phyloP scores from a whole-genome alignment of 495 filamentous ascomycete species.

The Xylaria castorea region DNA sequence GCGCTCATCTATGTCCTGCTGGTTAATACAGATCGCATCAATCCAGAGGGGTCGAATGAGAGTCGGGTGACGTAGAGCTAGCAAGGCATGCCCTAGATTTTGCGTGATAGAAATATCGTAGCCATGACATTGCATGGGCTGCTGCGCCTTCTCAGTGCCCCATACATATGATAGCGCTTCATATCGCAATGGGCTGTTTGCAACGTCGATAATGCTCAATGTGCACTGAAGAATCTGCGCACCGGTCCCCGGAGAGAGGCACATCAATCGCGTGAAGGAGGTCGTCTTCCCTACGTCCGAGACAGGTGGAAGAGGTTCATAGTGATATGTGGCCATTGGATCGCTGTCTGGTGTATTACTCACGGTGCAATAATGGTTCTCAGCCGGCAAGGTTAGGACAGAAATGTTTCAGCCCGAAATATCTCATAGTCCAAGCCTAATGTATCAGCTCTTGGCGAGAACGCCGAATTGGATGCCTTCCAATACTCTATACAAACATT shows the following conservation, averaged over 20 bases:
- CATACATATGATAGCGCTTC: conserved; percentile 34
- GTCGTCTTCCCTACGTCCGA: conserved; percentile 1
- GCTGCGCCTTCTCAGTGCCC: conserved; percentile 22
- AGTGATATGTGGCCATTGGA: conserved; percentile 22
- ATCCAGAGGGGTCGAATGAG: conserved; percentile 6
- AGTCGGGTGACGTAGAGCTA: conserved; percentile 18
- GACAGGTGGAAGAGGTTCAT: conserved; percentile 21
- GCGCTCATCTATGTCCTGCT: conserved; percentile 12
- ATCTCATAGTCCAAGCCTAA: conserved; percentile 5
- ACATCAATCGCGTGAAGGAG: conserved; percentile 23
- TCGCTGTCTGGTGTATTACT: not conserved
- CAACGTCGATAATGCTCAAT: conserved; percentile 23
- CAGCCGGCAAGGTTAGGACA: not conserved
- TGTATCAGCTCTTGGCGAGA: not conserved
- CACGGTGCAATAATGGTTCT: too few species aligned
- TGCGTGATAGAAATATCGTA: conserved; percentile 15
- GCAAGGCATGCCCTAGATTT: conserved; percentile 20
- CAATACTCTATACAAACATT: not conserved
- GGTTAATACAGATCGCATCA: conserved; percentile 10
- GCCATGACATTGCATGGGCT: conserved; percentile 14
- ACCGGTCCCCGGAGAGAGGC: conserved; percentile 24
- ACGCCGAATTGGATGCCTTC: not conserved
- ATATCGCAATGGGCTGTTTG: conserved; percentile 22
- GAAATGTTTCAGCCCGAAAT: not conserved
- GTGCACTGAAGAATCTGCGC: conserved; percentile 24